Percentiles rank a stretch among this genome's conserved stretches.
phyloP scores from a whole-genome alignment of 208 protist genomes.

The Leishmania lainsoni region DNA sequence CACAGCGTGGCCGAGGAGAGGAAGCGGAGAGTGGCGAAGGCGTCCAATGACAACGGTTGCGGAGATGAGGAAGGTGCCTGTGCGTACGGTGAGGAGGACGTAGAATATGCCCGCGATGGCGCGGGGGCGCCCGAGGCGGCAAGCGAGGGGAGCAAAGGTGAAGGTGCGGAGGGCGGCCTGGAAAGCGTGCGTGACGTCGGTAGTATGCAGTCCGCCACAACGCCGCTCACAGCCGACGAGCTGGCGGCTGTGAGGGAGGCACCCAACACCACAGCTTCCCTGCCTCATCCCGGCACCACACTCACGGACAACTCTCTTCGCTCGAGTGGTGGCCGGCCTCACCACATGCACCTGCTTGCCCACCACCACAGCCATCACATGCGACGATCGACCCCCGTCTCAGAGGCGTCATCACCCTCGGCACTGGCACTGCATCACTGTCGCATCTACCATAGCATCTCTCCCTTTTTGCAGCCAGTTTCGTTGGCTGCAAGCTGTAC shows the following conservation, averaged over 20 bases:
- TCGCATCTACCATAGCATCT: conserved; percentile 24
- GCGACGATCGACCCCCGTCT: neutral
- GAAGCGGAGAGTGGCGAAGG: neutral
- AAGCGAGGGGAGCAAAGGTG: neutral
- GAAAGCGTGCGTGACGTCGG: neutral
- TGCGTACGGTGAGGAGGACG: neutral
- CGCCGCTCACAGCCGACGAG: neutral
- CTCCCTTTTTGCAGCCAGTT: conserved; percentile 15
- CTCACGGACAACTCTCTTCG: conserved; percentile 4
- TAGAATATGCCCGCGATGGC: neutral
- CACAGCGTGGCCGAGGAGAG: neutral
- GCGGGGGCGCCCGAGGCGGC: neutral
- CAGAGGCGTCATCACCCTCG: conserved; percentile 9
- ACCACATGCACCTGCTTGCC: conserved; percentile 15
- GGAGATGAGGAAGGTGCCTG: too few species aligned
- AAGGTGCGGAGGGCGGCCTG: neutral
- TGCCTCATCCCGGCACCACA: neutral
- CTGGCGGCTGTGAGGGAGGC: neutral
- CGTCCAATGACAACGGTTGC: neutral
- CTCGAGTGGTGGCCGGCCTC: conserved; percentile 13
- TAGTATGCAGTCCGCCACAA: neutral
- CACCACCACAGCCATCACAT: conserved; percentile 23
- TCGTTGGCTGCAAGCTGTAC: neutral
- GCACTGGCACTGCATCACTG: conserved; percentile 18
- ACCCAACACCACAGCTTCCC: neutral